Conservation (phyloP, 2,329 filamentous ascomycete genomes). For the Magnaporthales sp. region DNA sequence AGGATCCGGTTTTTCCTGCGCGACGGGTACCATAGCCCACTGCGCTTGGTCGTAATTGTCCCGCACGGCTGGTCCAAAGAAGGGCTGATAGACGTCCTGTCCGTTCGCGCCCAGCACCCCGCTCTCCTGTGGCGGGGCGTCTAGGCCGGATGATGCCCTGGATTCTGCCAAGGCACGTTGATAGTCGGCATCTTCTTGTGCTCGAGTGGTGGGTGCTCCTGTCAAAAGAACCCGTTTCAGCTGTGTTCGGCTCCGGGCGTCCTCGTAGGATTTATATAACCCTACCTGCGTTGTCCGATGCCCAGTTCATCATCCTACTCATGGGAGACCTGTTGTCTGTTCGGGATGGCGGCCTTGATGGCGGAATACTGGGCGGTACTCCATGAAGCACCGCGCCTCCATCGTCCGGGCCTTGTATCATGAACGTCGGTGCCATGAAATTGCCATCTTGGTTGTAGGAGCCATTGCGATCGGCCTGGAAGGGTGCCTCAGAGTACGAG, state of each 20-base stretch:
- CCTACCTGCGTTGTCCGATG: conserved; percentile 32
- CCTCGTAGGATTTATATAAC: conserved; percentile 11
- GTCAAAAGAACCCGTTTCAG: not conserved
- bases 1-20: conserved; percentile 25
- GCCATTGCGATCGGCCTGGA: conserved; percentile 43
- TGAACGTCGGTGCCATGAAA: conserved; percentile 34
- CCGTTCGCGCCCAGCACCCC: conserved; percentile 31
- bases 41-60: conserved; percentile 42
- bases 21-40: conserved; percentile 50
- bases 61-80: conserved; percentile 53
- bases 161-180: conserved; percentile 48
- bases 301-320: conserved; percentile 40
- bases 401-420: conserved; percentile 44
- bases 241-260: conserved; percentile 8
- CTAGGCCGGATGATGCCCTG: conserved; percentile 39
- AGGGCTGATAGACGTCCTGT: conserved; percentile 27
- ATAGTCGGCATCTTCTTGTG: conserved; percentile 46
- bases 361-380: conserved; percentile 32
- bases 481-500: conserved; percentile 47
- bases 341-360: conserved; percentile 55
- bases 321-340: conserved; percentile 42
- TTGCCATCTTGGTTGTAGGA: conserved; percentile 5
- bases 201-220: conserved; percentile 19
- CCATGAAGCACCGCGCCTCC: conserved; percentile 30
- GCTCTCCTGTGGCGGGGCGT: conserved; percentile 35